phyloP scores from a whole-genome alignment of 116 monocot genomes.

The Papilionanthe hybrid region DNA sequence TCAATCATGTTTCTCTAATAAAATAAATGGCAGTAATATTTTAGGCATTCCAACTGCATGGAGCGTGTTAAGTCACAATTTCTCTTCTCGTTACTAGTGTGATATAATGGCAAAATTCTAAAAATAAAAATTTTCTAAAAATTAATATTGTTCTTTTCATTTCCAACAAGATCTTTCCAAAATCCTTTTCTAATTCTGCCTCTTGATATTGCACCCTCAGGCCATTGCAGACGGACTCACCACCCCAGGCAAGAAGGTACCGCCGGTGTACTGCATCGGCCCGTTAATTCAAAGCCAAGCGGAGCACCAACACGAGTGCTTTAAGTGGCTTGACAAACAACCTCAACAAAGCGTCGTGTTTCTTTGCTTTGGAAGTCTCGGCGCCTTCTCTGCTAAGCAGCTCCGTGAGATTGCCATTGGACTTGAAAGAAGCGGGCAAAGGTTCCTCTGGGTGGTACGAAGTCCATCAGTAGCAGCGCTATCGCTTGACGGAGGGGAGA shows the following conservation, averaged over 20 bases:
- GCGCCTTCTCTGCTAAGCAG: conserved; percentile 21
- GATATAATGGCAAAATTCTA: too few relatives aligned
- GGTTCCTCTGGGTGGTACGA: conserved; percentile 34
- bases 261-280: conserved; percentile 27
- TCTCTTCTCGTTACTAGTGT: too few relatives aligned
- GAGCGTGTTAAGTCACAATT: too few relatives aligned
- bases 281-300: conserved; percentile 11
- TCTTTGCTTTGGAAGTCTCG: conserved; percentile 40
- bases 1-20: too few relatives aligned
- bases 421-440: conserved; percentile 22
- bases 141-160: too few relatives aligned
- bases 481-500: not conserved
- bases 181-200: too few relatives aligned
- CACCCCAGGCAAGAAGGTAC: conserved; percentile 16
- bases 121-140: too few relatives aligned
- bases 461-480: not conserved
- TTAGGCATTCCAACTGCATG: too few relatives aligned
- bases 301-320: conserved; percentile 17
- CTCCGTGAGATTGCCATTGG: conserved; percentile 33
- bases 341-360: conserved; percentile 31
- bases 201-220: not conserved
- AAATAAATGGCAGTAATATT: too few relatives aligned
- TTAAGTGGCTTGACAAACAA: conserved; percentile 35
- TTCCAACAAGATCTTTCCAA: too few relatives aligned
- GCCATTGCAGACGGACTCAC: conserved; percentile 20